phyloP scores from a whole-genome alignment of 2,329 filamentous ascomycete genomes.

The Sporothrix protearum region DNA sequence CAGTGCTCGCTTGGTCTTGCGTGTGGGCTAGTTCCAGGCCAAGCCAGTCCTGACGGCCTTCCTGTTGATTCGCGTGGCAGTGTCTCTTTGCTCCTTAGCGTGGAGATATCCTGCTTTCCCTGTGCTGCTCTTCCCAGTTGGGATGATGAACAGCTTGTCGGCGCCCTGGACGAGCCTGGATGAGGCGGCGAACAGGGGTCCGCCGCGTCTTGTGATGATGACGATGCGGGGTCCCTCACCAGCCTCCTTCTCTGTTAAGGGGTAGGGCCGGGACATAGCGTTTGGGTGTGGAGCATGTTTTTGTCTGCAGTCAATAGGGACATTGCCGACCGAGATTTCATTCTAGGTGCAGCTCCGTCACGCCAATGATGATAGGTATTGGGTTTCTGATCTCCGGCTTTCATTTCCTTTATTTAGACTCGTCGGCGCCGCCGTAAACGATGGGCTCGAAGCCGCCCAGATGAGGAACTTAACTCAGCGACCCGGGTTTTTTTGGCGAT shows the following conservation, averaged over 20 bases:
- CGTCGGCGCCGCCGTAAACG: neutral
- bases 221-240: slow-evolving; percentile 24
- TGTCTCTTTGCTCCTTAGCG: neutral
- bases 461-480: slow-evolving; percentile 21
- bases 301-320: neutral
- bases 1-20: neutral
- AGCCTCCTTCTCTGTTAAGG: slow-evolving; percentile 13
- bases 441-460: slow-evolving; percentile 21
- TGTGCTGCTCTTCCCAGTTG: slow-evolving; percentile 9
- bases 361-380: neutral
- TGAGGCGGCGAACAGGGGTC: slow-evolving; percentile 16
- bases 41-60: neutral
- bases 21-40: neutral
- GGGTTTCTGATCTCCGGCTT: neutral
- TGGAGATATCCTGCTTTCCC: neutral
- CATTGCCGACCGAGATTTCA: neutral
- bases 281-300: neutral
- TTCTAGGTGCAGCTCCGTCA: neutral
- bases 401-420: neutral
- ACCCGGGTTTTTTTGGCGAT: slow-evolving; percentile 31
- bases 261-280: neutral
- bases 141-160: slow-evolving; percentile 10
- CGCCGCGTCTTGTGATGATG: slow-evolving; percentile 24
- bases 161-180: neutral
- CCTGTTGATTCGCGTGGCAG: slow-evolving; percentile 1